phyloP scores from a whole-genome alignment of 1,284 basidiomycete species.

The Cerrena zonata region DNA sequence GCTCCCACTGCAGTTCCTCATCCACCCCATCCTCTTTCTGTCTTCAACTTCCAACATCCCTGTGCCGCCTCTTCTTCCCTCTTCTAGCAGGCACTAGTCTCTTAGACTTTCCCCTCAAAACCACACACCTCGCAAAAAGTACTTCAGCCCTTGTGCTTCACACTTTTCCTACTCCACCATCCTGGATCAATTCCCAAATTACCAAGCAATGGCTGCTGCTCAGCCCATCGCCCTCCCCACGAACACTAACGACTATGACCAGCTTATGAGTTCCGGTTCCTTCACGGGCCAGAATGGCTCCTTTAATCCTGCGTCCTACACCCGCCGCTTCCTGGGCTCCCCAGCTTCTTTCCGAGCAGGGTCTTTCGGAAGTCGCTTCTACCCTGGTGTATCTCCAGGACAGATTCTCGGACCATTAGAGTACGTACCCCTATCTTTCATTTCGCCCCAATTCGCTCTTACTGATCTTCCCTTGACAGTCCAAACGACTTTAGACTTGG shows the following conservation, averaged over 20 bases:
- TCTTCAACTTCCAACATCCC: conserved; percentile 11
- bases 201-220: conserved; percentile 35
- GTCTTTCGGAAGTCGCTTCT: conserved; percentile 57
- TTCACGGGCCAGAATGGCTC: conserved; percentile 42
- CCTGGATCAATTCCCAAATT: conserved; percentile 8
- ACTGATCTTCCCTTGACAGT: conserved; percentile 24
- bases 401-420: conserved; percentile 57
- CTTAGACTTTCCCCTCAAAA: not conserved
- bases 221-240: conserved; percentile 47
- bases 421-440: conserved; percentile 34
- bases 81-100: not conserved
- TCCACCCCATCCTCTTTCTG: conserved; percentile 3
- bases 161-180: not conserved
- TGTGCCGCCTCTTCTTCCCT: conserved; percentile 1
- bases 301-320: conserved; percentile 60
- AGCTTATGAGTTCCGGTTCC: conserved; percentile 41
- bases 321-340: conserved; percentile 61
- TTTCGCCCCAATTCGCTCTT: not conserved
- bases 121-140: not conserved
- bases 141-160: not conserved
- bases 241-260: conserved; percentile 26
- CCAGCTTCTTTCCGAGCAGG: conserved; percentile 63
- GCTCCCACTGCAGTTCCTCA: conserved; percentile 3
- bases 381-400: conserved; percentile 55
- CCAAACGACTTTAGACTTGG: conserved; percentile 49